Evolutionary conservation across 805 yeast genomes (phyloP), one percentile per base, ranked within the genome.

Genomic region (Debaryomyces maramus): DNA sequence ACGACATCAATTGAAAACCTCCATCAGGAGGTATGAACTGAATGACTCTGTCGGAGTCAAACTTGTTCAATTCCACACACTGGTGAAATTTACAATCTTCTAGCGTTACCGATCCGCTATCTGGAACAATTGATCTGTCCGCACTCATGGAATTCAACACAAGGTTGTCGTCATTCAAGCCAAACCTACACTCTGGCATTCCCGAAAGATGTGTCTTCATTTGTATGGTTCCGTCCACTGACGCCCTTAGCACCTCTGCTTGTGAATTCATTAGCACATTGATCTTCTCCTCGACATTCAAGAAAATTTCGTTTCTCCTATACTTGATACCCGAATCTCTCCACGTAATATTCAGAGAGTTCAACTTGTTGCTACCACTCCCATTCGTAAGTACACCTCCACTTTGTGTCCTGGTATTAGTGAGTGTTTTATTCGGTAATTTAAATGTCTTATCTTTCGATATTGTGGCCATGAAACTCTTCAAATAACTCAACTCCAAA

Each of bases 21-120:
- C 95, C 95, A 62, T 88, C 96, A 1, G 96, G 96, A 2, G 96
- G 96, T 9, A 81, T 70, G 48, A 89, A 88, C 33, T 75, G 78
- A 42, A 89, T 83, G 17, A 77, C 65, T 29, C 85, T 67, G 18
- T 83, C 81, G 15, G 70, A 56, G 45, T 85, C 88, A 59, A 83
- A 87, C 49, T 78, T 75, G 42, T 78, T 77, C 40, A 88, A 67
- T 45, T 83, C 80, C 18, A 88, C 96, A 60, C 96, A 86, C 52
- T 87, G 91, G 61, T 88, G 96, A 62, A 88, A 85, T 47, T 84
- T 87, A 51, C 86, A 81, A 58, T 88, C 95, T 50, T 84, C 87
- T 8, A 89, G 63, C 0, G 72, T 53, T 4, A 81, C 85, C 24
- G 73, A 63, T 2, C 77, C 77, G 0, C 72, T 68, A 1, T 73